These are phyloP conservation scores for Populus pruinosa DNA, from an alignment of 345 rosid genomes.

Conservation along the genomic window DNA sequence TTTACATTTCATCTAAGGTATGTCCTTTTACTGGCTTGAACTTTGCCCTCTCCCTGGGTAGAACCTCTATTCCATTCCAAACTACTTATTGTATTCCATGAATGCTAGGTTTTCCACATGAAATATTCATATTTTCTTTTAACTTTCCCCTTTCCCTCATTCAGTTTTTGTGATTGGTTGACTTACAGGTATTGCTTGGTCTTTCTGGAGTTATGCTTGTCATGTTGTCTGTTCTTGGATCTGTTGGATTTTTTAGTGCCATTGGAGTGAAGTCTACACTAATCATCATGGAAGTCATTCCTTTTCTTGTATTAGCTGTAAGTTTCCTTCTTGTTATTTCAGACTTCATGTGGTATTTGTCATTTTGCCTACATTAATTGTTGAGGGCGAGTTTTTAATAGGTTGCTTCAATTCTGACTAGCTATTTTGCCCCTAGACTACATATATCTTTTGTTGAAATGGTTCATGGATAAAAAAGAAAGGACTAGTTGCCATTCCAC, in stretches of 20 bases:
- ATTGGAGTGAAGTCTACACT: conserved; percentile 90
- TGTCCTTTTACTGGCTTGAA: conserved; percentile 11
- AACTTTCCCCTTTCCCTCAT: not conserved
- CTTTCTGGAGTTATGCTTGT: conserved; percentile 94
- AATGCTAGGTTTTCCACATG: not conserved
- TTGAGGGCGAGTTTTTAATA: not conserved
- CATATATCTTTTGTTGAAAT: not conserved
- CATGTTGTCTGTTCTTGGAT: conserved; percentile 92
- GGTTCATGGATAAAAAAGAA: not conserved
- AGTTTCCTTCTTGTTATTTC: conserved; percentile 32
- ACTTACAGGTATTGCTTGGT: conserved; percentile 81
- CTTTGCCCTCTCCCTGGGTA: not conserved
- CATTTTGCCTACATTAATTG: not conserved
- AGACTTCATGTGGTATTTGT: not conserved
- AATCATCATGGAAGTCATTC: conserved; percentile 97
- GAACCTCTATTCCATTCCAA: not conserved
- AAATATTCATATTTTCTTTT: not conserved
- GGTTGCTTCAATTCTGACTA: not conserved
- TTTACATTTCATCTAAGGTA: conserved; percentile 90
- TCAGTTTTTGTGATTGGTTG: conserved; percentile 18
- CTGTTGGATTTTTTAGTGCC: conserved; percentile 93
- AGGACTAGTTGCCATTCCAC: not conserved
- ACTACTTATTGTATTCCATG: not conserved
- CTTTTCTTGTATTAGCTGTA: conserved; percentile 97
- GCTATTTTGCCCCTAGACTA: not conserved